Evolutionary conservation across 2,329 filamentous ascomycete genomes (phyloP), one percentile per base, ranked within the genome.

Genomic region (Colletotrichum zoysiae): DNA sequence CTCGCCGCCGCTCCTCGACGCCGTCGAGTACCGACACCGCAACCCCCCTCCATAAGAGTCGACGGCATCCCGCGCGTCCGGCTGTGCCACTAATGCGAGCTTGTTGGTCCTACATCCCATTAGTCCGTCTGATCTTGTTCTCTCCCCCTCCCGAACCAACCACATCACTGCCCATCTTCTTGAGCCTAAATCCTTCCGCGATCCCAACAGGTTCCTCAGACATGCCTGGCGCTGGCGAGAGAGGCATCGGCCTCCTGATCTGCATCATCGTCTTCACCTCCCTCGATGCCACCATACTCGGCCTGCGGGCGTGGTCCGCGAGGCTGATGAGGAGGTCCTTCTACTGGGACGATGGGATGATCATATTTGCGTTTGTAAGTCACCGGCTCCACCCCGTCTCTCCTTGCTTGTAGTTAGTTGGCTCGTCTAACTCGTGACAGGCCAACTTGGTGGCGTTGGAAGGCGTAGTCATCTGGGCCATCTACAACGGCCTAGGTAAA

Each of bases 241-340:
- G 69, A 59, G 69, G 69, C 69, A 69, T 71, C 18, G 26, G 12
- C 53, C 69, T 71, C 58, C 38, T 71, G 35, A 40, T 69, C 33
- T 64, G 65, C 59, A 67, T 77, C 20, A 30, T 75, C 26, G 30
- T 76, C 35, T 78, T 78, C 23, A 73, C 70, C 8, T 30, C 66
- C 18, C 14, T 78, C 5, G 68, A 67, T 51, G 33, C 65, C 23
- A 9, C 59, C 11, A 55, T 75, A 46, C 40, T 78, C 3, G 23
- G 26, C 16, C 35, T 78, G 63, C 76, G 77, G 20, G 75, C 75
- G 63, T 78, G 75, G 77, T 69, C 77, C 7, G 73, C 70, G 20
- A 55, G 35, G 33, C 35, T 74, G 2, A 51, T 75, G 42, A 65
- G 72, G 46, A 76, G 77, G 23, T 62, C 68, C 8, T 60, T 78